Evolutionary conservation across 148 eudicot genomes (phyloP).

Genomic region (Rhododendron ferrugineum): DNA sequence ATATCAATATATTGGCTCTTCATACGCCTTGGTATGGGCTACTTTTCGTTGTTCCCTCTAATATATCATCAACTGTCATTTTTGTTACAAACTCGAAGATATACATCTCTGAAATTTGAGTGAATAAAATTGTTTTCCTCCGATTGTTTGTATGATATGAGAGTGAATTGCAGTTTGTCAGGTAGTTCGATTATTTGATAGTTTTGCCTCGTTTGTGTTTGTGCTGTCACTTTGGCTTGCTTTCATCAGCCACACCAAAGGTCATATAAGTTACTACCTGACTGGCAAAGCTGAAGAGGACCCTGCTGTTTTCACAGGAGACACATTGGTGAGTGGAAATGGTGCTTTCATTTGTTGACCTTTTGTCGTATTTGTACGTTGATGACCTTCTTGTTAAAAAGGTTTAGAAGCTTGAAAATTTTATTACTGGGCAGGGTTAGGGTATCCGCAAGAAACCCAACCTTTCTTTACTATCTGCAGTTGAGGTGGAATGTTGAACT

Average conservation of each 20-base stretch:
- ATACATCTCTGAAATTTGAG: neutral
- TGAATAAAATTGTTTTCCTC: neutral
- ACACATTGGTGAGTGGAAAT: conserved; percentile 62
- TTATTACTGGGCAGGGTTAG: neutral
- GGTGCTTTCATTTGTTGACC: neutral
- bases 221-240: conserved; percentile 12
- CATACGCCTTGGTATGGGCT: conserved; percentile 80
- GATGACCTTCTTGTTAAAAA: neutral
- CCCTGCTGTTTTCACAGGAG: conserved; percentile 96
- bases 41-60: neutral
- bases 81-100: neutral
- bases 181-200: neutral
- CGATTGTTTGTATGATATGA: neutral
- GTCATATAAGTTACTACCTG: conserved; percentile 91
- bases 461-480: neutral
- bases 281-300: conserved; percentile 74
- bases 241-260: conserved; percentile 82
- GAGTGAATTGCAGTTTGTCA: neutral
- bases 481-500: neutral
- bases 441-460: neutral
- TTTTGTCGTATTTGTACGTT: neutral
- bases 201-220: neutral
- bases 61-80: neutral
- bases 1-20: conserved; percentile 54
- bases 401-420: neutral